A percentile compares a stretch with the other conserved stretches of the same genome.
Evolutionary conservation across 2,329 filamentous ascomycete genomes (phyloP).

Genomic region (Colletotrichum coccodes): DNA sequence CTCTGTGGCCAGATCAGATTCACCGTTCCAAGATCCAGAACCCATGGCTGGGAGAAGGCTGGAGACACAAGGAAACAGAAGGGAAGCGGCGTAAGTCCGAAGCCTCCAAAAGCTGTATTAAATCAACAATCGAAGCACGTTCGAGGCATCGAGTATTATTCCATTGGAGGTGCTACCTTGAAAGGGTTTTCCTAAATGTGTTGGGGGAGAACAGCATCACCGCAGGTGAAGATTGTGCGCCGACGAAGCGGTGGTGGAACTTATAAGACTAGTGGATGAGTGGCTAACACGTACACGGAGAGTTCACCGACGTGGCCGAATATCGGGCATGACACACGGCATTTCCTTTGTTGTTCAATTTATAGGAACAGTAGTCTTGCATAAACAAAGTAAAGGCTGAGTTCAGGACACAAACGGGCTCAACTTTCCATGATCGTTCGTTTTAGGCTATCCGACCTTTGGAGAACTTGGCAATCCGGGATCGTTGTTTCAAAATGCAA

Average conservation of each 20-base stretch:
- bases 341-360: too few species aligned
- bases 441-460: too few species aligned
- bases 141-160: constrained; percentile 46
- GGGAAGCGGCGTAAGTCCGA: constrained; percentile 41
- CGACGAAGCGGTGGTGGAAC: not conserved
- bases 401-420: too few species aligned
- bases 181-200: constrained; percentile 76
- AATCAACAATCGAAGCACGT: not conserved
- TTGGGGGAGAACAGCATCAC: constrained; percentile 69
- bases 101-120: too few species aligned
- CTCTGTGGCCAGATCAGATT: constrained; percentile 73
- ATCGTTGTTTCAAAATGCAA: too few species aligned
- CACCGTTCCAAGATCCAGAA: not conserved
- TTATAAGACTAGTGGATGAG: not conserved
- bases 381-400: too few species aligned
- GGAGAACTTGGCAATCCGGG: too few species aligned
- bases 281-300: not conserved
- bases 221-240: not conserved
- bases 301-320: not conserved
- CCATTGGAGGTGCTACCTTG: constrained; percentile 74
- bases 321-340: not conserved
- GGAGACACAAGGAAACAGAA: constrained; percentile 59
- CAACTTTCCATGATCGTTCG: too few species aligned
- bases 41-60: not conserved
- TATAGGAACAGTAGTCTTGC: too few species aligned